Evolutionary conservation across 495 filamentous ascomycete genomes (phyloP).

Genomic region (Lophiotrema nucula): DNA sequence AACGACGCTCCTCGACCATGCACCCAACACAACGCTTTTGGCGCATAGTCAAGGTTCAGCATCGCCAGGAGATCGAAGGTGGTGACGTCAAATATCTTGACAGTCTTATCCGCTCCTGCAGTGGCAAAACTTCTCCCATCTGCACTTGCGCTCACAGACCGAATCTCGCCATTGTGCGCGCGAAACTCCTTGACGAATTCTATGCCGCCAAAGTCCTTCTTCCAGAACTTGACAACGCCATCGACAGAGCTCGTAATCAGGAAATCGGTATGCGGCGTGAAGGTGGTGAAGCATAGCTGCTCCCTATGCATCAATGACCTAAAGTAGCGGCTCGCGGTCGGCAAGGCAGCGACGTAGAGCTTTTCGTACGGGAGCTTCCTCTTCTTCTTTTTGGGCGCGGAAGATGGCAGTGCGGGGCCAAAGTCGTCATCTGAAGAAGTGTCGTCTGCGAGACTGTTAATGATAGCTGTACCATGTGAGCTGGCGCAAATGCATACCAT

Average conservation of each 20-base stretch:
- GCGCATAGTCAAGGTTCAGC: constrained; percentile 68
- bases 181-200: constrained; percentile 98
- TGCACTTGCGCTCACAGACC: constrained; percentile 73
- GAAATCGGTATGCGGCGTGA: constrained; percentile 90
- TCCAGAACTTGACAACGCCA: constrained; percentile 98
- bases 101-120: constrained; percentile 76
- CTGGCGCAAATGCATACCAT: constrained; percentile 17
- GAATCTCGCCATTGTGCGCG: constrained; percentile 83
- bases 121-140: constrained; percentile 95
- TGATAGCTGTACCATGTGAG: not conserved
- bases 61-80: constrained; percentile 72
- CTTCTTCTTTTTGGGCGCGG: constrained; percentile 77
- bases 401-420: constrained; percentile 79
- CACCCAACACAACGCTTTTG: constrained; percentile 87
- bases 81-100: constrained; percentile 95
- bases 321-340: constrained; percentile 78
- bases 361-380: constrained; percentile 91
- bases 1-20: constrained; percentile 83
- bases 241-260: constrained; percentile 90
- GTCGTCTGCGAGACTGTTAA: constrained; percentile 21
- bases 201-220: constrained; percentile 85
- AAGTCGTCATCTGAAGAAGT: constrained; percentile 89
- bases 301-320: constrained; percentile 99
- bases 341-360: constrained; percentile 87
- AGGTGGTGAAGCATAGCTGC: constrained; percentile 77